Evolutionary conservation across 1,284 basidiomycete species (phyloP), one percentile per base, ranked within the genome.

Genomic region (Schizopora paradoxa): DNA sequence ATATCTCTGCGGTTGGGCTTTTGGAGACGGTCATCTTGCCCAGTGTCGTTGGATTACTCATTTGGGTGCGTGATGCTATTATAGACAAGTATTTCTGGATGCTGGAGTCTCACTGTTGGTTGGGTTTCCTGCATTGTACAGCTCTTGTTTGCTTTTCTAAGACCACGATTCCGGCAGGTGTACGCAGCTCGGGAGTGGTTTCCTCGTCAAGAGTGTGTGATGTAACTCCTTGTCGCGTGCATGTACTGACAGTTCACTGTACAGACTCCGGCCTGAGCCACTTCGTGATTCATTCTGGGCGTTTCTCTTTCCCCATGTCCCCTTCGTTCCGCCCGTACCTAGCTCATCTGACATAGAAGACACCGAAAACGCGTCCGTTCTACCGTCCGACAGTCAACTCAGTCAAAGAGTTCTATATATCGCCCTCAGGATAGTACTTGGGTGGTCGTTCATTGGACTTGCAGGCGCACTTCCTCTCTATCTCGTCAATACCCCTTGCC

Each of bases 151-250:
- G 83, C 80, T 25, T 62, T 80, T 45, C 51, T 85, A 16, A 72
- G 84, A 37, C 82, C 83, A 10, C 76, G 71, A 45, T 81, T 77
- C 57, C 74, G 82, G 46, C 80, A 86, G 64, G 59, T 87, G 14
- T 87, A 86, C 55, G 79, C 66, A 19, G 61, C 82, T 41, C 67
- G 84, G 55, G 82, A 86, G 57, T 87, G 84, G 84, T 87, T 86
- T 59, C 72, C 81, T 13, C 76, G 73, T 37, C 75, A 70, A 62
- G 74, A 77, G 83, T 86, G 58, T 65, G 81, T 74, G 6, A 8
- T 16, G 42, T 33, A 39, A 28, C 23, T 21, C 28, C 22, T 11
- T 28, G 11, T 22, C 37, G 16, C 39, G 21, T 35, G 22, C 35
- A 39, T 34, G 48, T 55, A 21, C 31, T 44, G 25, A 45, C 40